Conservation (phyloP, 371 early-diverging fungal species). For the Rhizomucor pusillus region DNA sequence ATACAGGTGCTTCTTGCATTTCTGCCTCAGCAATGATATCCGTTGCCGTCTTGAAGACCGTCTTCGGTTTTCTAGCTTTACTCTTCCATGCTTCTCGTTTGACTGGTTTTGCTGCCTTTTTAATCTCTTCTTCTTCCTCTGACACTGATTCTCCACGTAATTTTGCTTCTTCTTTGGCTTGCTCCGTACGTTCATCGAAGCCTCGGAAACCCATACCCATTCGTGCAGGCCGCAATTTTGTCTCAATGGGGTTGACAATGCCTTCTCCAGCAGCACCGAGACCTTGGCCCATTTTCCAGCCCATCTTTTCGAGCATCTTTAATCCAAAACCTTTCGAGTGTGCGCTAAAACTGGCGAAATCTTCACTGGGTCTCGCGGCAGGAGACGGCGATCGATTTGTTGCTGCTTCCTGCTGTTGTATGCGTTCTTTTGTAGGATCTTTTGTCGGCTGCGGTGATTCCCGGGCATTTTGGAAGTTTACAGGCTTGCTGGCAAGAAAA, state of each 20-base stretch:
- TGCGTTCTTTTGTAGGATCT: background rate
- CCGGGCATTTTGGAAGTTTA: constrained; percentile 6
- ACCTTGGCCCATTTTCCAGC: constrained; percentile 72
- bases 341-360: constrained; percentile 78
- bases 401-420: constrained; percentile 9
- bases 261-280: constrained; percentile 82
- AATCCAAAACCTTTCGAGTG: constrained; percentile 72
- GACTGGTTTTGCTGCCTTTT: constrained; percentile 6
- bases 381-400: constrained; percentile 8
- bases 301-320: constrained; percentile 84
- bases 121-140: constrained; percentile 24
- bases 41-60: constrained; percentile 71
- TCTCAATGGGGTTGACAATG: constrained; percentile 86
- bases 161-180: constrained; percentile 50
- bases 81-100: constrained; percentile 56
- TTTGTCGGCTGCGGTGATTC: constrained; percentile 5
- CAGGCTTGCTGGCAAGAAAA: constrained; percentile 1
- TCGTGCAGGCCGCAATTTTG: constrained; percentile 74
- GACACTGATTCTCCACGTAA: constrained; percentile 14
- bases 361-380: constrained; percentile 40
- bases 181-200: constrained; percentile 67
- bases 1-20: constrained; percentile 20
- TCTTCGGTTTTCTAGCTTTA: constrained; percentile 36
- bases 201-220: constrained; percentile 81
- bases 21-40: constrained; percentile 51